Evolutionary conservation across 441 rosid species (phyloP).

Genomic region (Corymbia calophylla): DNA sequence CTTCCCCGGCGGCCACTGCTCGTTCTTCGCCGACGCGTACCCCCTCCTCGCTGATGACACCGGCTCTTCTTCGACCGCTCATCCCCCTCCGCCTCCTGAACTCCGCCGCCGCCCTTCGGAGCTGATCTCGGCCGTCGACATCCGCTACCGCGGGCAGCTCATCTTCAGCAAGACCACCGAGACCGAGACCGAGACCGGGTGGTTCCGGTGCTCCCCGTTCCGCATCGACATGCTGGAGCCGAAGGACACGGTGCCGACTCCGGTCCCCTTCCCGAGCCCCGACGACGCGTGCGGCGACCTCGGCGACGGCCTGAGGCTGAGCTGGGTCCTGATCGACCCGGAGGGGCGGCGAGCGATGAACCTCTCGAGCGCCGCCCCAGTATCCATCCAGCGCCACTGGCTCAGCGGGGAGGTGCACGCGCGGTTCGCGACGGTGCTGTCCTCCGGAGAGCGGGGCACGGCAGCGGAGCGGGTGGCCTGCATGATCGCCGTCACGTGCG

Average conservation of each 20-base stretch:
- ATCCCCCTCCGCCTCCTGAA: background rate
- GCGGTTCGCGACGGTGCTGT: background rate
- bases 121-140: slow-evolving; percentile 65
- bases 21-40: background rate
- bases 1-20: background rate
- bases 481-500: background rate
- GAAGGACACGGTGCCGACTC: slow-evolving; percentile 52
- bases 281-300: slow-evolving; percentile 37
- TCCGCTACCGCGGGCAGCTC: slow-evolving; percentile 31
- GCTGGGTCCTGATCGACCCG: slow-evolving; percentile 69
- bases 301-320: slow-evolving; percentile 38
- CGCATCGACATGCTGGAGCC: slow-evolving; percentile 53
- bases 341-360: slow-evolving; percentile 42
- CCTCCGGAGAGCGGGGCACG: background rate
- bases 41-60: background rate
- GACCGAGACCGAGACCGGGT: slow-evolving; percentile 51
- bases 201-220: slow-evolving; percentile 70
- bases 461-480: background rate
- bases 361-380: slow-evolving; percentile 50
- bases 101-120: slow-evolving; percentile 1
- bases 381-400: slow-evolving; percentile 63
- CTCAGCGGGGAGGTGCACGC: slow-evolving; percentile 6
- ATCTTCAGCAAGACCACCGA: slow-evolving; percentile 44
- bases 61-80: background rate
- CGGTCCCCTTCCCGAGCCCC: slow-evolving; percentile 18